phyloP scores from a whole-genome alignment of 208 protist genomes.

The Leishmania mexicana region DNA sequence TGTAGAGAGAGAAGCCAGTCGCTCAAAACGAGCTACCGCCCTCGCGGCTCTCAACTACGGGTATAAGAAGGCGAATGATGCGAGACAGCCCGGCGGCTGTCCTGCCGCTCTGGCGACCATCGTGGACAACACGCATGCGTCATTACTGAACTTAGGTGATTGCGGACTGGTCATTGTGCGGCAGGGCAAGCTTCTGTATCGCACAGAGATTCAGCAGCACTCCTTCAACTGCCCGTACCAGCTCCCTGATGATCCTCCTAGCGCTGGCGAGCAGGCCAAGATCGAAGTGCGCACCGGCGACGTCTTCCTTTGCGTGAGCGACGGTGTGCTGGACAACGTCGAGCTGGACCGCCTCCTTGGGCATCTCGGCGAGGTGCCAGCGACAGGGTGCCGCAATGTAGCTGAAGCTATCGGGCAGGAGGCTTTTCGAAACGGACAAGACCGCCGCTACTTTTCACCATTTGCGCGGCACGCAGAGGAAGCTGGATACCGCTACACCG shows the following conservation, averaged over 20 bases:
- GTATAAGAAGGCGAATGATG: conserved; percentile 44
- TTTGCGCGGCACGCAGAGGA: conserved; percentile 74
- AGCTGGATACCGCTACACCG: conserved; percentile 65
- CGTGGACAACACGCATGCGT: conserved; percentile 52
- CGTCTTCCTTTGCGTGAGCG: conserved; percentile 77
- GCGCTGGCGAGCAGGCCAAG: conserved; percentile 55
- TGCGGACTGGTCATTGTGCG: conserved; percentile 78
- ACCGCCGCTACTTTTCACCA: conserved; percentile 65
- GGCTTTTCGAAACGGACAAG: conserved; percentile 57
- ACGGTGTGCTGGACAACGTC: conserved; percentile 88
- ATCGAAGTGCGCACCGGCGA: conserved; percentile 71
- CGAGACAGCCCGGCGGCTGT: conserved; percentile 61
- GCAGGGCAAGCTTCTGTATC: conserved; percentile 62
- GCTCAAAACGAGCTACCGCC: conserved; percentile 35
- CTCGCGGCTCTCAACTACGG: conserved; percentile 67
- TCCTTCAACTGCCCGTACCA: conserved; percentile 89
- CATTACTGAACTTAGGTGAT: conserved; percentile 89
- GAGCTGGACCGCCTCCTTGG: conserved; percentile 60
- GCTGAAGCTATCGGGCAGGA: conserved; percentile 58
- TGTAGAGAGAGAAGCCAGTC: conserved; percentile 27
- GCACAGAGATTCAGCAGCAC: conserved; percentile 77
- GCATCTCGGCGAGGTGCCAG: conserved; percentile 44
- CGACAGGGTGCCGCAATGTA: conserved; percentile 56
- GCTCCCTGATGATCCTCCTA: conserved; percentile 78
- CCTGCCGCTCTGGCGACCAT: conserved; percentile 75